Percentiles rank a stretch among this genome's conserved stretches.
phyloP scores from a whole-genome alignment of 1,284 basidiomycete species.

The Ganoderma leucocontextum region DNA sequence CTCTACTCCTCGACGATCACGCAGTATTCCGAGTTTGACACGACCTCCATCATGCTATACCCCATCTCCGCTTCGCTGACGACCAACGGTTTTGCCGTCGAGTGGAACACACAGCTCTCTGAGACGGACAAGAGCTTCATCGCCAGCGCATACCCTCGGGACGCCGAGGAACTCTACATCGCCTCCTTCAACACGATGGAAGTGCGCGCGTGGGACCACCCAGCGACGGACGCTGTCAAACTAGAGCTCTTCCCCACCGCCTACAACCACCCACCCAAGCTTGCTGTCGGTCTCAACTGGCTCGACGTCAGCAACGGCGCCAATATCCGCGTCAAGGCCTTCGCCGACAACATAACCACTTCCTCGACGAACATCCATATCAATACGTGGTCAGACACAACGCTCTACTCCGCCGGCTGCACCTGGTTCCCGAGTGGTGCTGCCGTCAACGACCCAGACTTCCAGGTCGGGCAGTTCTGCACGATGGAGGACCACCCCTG shows the following conservation, averaged over 20 bases:
- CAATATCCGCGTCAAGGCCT: not conserved
- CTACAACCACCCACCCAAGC: not conserved
- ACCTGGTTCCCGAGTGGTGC: not conserved
- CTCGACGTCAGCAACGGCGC: not conserved
- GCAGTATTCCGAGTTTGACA: not conserved
- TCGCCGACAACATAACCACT: not conserved
- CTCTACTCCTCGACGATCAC: not conserved
- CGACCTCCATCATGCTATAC: not conserved
- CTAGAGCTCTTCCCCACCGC: not conserved
- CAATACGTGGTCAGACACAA: not conserved
- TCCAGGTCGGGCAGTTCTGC: slow-evolving; percentile 16
- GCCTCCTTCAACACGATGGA: not conserved
- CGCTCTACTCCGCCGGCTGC: not conserved
- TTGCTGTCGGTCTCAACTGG: not conserved
- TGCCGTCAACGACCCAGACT: slow-evolving; percentile 15
- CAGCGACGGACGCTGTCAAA: not conserved
- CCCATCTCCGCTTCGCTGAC: not conserved
- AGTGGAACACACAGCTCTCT: slow-evolving; percentile 1
- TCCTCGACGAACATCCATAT: not conserved
- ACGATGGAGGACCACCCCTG: slow-evolving; percentile 3
- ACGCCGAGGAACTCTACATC: not conserved
- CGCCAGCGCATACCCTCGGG: not conserved
- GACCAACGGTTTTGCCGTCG: not conserved
- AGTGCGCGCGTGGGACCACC: not conserved
- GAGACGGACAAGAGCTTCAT: not conserved